Percentiles rank a stretch among this genome's conserved stretches.
Conservation (phyloP, 2,329 filamentous ascomycete species). For the Cladobotryum mycophilum region DNA sequence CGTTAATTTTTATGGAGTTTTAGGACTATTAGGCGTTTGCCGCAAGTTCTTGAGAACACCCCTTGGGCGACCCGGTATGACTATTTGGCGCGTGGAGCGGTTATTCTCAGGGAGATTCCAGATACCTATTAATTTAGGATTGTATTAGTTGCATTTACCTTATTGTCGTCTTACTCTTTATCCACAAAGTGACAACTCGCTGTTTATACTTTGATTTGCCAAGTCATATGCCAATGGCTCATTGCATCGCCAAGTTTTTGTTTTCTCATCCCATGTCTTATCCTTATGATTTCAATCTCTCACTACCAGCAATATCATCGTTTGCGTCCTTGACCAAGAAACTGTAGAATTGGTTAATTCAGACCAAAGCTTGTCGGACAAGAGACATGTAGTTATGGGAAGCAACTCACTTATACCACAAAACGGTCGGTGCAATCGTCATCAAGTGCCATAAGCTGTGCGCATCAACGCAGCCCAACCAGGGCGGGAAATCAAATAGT, state of each 20-base stretch:
- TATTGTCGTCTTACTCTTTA: background rate
- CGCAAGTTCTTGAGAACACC: too few relatives aligned
- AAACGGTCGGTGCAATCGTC: constrained; percentile 77
- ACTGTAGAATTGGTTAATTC: constrained; percentile 39
- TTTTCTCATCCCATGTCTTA: background rate
- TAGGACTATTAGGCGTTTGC: background rate
- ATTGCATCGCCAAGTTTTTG: background rate
- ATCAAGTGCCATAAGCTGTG: constrained; percentile 95
- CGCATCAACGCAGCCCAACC: constrained; percentile 77
- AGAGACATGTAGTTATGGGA: too few relatives aligned
- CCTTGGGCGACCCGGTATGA: too few relatives aligned
- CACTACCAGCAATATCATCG: constrained; percentile 65
- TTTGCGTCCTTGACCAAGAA: constrained; percentile 82
- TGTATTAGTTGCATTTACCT: too few relatives aligned
- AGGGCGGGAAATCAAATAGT: constrained; percentile 85
- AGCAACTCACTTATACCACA: constrained; percentile 86
- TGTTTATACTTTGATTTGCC: background rate
- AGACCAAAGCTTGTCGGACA: too few relatives aligned
- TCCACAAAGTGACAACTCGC: background rate
- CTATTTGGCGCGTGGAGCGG: background rate
- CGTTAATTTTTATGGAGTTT: background rate
- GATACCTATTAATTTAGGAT: too few relatives aligned
- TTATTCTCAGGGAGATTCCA: too few relatives aligned
- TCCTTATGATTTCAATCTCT: constrained; percentile 58
- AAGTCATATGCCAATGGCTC: background rate